Conservation (phyloP, 164 flowering plant genomes). For the Kingdonia uniflora region DNA sequence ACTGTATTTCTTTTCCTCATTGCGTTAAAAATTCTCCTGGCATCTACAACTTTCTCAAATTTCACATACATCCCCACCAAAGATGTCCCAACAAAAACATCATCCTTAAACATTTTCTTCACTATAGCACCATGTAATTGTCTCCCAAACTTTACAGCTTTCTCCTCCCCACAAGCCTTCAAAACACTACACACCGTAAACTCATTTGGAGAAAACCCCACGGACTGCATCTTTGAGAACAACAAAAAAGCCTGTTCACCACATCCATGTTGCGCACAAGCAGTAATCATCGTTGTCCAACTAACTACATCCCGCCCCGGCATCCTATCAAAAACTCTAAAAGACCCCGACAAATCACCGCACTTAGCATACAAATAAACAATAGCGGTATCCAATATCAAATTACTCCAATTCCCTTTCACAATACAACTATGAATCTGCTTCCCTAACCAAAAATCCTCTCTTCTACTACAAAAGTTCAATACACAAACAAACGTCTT, state of each 20-base stretch:
- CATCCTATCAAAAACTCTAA: constrained; percentile 46
- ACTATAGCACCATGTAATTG: constrained; percentile 56
- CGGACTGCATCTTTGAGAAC: constrained; percentile 40
- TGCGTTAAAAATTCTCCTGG: constrained; percentile 44
- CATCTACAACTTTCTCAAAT: constrained; percentile 47
- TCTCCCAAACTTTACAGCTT: constrained; percentile 47
- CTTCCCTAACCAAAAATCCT: constrained; percentile 47
- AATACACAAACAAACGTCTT: constrained; percentile 58
- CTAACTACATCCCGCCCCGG: constrained; percentile 49
- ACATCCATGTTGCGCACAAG: constrained; percentile 48
- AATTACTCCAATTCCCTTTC: constrained; percentile 42
- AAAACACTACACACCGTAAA: constrained; percentile 56
- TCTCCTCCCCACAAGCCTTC: constrained; percentile 69
- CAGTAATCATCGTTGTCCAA: constrained; percentile 72
- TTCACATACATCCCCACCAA: constrained; percentile 70
- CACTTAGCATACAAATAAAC: constrained; percentile 58
- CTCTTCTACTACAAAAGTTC: constrained; percentile 49
- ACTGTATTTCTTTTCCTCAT: constrained; percentile 64
- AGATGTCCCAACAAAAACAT: constrained; percentile 65
- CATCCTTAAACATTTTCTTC: constrained; percentile 44
- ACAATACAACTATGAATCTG: constrained; percentile 61
- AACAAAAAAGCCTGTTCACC: constrained; percentile 38
- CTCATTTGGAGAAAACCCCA: constrained; percentile 51
- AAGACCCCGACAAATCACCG: constrained; percentile 39
- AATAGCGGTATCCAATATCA: constrained; percentile 56